These are phyloP conservation scores for Cercophora scortea DNA, from an alignment of 495 filamentous ascomycete species.

Conservation along the genomic window DNA sequence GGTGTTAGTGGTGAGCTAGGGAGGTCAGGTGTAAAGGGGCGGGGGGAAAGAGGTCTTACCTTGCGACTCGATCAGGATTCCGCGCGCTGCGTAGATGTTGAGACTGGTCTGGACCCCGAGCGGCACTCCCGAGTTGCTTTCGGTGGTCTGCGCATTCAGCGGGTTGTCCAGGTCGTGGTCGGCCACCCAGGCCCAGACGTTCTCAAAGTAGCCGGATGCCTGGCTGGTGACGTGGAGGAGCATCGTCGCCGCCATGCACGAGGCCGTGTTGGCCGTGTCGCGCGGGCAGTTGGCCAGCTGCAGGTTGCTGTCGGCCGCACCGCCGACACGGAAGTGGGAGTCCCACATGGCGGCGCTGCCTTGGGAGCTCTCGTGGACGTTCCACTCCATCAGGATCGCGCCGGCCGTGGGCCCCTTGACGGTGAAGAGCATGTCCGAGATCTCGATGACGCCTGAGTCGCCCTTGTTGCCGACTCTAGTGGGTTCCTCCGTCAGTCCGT, in stretches of 20 bases:
- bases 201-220: constrained; percentile 75
- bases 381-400: constrained; percentile 84
- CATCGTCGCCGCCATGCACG: constrained; percentile 52
- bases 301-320: constrained; percentile 51
- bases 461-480: constrained; percentile 57
- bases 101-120: constrained; percentile 64
- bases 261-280: constrained; percentile 22
- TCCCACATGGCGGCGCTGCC: constrained; percentile 10
- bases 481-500: no score
- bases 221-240: constrained; percentile 65
- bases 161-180: constrained; percentile 73
- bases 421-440: constrained; percentile 21
- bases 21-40: no score
- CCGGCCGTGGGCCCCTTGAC: constrained; percentile 69
- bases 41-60: no score
- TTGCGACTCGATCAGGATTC: constrained; percentile 59
- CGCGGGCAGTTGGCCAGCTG: constrained; percentile 49
- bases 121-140: neutral
- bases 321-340: constrained; percentile 11
- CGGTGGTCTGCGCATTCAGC: neutral
- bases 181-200: constrained; percentile 86
- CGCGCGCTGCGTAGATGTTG: constrained; percentile 77
- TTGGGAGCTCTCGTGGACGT: constrained; percentile 34
- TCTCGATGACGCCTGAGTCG: neutral
- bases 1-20: no score